Evolutionary conservation across 2,329 filamentous ascomycete genomes (phyloP).

Genomic region (Trichocomaceae sp.): DNA sequence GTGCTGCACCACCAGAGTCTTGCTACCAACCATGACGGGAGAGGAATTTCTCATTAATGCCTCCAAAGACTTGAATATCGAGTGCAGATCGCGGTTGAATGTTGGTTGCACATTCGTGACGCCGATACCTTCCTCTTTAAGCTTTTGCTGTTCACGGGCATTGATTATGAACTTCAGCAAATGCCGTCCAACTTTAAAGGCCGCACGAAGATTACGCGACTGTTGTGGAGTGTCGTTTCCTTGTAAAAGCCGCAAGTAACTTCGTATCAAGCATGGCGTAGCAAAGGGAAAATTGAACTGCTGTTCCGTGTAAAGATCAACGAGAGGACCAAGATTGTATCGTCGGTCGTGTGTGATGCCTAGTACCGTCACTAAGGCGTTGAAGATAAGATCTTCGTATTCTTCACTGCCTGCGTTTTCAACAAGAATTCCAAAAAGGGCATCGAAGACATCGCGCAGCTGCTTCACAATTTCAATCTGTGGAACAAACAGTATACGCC

Average conservation of each 20-base stretch:
- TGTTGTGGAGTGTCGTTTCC: slow-evolving; percentile 70
- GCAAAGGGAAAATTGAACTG: slow-evolving; percentile 92
- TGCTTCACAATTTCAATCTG: slow-evolving; percentile 98
- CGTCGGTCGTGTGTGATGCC: slow-evolving; percentile 91
- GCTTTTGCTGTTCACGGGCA: slow-evolving; percentile 74
- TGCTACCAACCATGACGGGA: slow-evolving; percentile 82
- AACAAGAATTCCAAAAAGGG: slow-evolving; percentile 83
- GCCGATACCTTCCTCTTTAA: slow-evolving; percentile 81
- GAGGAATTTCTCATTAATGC: slow-evolving; percentile 80
- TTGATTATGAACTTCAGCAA: slow-evolving; percentile 93
- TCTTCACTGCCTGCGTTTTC: slow-evolving; percentile 88
- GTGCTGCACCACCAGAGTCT: slow-evolving; percentile 90
- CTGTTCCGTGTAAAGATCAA: slow-evolving; percentile 83
- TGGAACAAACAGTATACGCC: slow-evolving; percentile 83
- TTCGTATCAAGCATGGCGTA: slow-evolving; percentile 78
- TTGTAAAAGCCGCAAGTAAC: slow-evolving; percentile 74
- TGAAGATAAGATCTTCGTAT: slow-evolving; percentile 88
- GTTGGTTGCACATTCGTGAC: slow-evolving; percentile 65
- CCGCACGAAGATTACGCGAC: slow-evolving; percentile 76
- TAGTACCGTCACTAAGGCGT: slow-evolving; percentile 78
- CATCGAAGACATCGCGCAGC: slow-evolving; percentile 78
- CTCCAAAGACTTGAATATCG: slow-evolving; percentile 85
- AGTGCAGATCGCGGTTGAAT: slow-evolving; percentile 76
- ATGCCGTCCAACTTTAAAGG: slow-evolving; percentile 90
- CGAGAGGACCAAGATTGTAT: slow-evolving; percentile 83